Evolutionary conservation across 169 alveolate genomes (phyloP).

Genomic region (Amoebophrya sp.): DNA sequence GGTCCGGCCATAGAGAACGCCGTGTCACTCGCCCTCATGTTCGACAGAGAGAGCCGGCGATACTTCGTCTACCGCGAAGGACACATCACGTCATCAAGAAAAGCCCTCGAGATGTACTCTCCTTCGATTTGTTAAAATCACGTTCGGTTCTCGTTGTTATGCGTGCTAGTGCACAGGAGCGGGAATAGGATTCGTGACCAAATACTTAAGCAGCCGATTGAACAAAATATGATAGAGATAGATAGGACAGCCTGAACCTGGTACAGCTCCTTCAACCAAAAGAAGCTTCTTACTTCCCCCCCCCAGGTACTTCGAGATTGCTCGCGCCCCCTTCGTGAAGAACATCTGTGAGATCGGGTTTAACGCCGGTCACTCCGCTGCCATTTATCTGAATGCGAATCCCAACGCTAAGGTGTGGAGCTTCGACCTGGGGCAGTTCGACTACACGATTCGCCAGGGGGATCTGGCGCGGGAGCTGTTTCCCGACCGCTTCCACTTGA

Average conservation of each 20-base stretch:
- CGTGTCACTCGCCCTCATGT: constrained; percentile 11
- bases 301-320: constrained; percentile 1
- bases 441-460: constrained; percentile 2
- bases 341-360: constrained; percentile 6
- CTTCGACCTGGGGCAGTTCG: constrained; percentile 14
- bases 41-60: background rate
- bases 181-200: too few species aligned
- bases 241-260: too few species aligned
- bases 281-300: too few species aligned
- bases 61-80: constrained; percentile 11
- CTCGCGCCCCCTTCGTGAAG: background rate
- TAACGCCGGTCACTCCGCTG: constrained; percentile 2
- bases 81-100: background rate
- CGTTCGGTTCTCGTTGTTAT: too few species aligned
- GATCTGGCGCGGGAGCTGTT: constrained; percentile 4
- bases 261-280: too few species aligned
- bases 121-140: too few species aligned
- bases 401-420: background rate
- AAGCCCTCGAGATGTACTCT: background rate
- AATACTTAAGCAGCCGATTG: too few species aligned
- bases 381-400: background rate
- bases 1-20: too few species aligned
- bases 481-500: background rate
- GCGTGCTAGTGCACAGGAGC: too few species aligned
- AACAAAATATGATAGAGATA: too few species aligned